Evolutionary conservation across 495 filamentous ascomycete species (phyloP).

Genomic region (Arthonia radiata): DNA sequence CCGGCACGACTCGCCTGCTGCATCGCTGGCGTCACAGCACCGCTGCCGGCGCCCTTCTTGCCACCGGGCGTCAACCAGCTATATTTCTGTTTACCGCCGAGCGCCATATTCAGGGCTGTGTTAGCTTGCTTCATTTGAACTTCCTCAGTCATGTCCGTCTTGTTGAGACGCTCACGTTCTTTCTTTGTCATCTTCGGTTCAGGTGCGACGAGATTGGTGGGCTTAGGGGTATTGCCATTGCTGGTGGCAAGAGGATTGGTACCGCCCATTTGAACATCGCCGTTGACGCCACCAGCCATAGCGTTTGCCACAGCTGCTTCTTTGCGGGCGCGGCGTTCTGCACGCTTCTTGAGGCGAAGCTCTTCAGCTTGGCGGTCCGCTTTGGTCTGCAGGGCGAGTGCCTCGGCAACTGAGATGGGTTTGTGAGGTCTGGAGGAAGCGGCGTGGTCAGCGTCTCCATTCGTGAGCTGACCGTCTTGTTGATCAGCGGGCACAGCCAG

Average conservation of each 20-base stretch:
- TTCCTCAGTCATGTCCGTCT: slow-evolving; percentile 18
- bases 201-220: slow-evolving; percentile 19
- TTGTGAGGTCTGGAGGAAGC: slow-evolving; percentile 6
- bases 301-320: slow-evolving; percentile 11
- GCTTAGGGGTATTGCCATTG: too few species aligned
- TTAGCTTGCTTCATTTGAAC: slow-evolving; percentile 11
- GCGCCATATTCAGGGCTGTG: slow-evolving; percentile 11
- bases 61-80: slow-evolving; percentile 14
- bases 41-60: slow-evolving; percentile 1
- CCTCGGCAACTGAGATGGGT: slow-evolving; percentile 8
- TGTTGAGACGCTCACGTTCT: slow-evolving; percentile 26
- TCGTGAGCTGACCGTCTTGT: slow-evolving; percentile 5
- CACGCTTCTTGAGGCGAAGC: slow-evolving; percentile 16
- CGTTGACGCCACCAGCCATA: too few species aligned
- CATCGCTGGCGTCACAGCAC: slow-evolving; percentile 1
- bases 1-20: slow-evolving; percentile 1
- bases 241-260: too few species aligned
- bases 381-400: slow-evolving; percentile 3
- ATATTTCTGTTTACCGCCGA: slow-evolving; percentile 13
- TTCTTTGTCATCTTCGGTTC: slow-evolving; percentile 28
- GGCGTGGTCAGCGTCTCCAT: not conserved
- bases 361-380: slow-evolving; percentile 21
- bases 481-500: slow-evolving; percentile 18
- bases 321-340: slow-evolving; percentile 16
- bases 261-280: too few species aligned